These are phyloP conservation scores for Fraxinus americana DNA, from an alignment of 257 asterid genomes.

Conservation along the genomic window DNA sequence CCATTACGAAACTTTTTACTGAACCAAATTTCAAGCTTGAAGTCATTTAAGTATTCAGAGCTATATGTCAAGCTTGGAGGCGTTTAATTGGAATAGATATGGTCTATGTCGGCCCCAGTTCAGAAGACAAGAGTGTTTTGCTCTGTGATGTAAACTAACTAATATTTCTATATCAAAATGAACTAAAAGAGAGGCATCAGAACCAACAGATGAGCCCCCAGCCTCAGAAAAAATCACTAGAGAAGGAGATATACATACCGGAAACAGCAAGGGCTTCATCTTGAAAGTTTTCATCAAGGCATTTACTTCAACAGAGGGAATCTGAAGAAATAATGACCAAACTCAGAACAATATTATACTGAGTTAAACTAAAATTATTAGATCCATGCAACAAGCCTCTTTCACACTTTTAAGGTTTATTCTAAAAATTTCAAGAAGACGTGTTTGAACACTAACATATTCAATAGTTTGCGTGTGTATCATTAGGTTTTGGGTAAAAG, in stretches of 20 bases:
- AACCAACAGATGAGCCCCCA: slow-evolving; percentile 12
- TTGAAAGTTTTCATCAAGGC: slow-evolving; percentile 96
- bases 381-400: not conserved
- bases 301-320: slow-evolving; percentile 97
- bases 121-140: not conserved
- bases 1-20: not conserved
- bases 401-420: slow-evolving; percentile 6
- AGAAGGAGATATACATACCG: slow-evolving; percentile 57
- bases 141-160: slow-evolving; percentile 2
- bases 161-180: slow-evolving; percentile 17
- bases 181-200: slow-evolving; percentile 21
- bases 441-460: not conserved
- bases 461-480: not conserved
- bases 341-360: slow-evolving; percentile 17
- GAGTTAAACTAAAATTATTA: slow-evolving; percentile 8
- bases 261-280: slow-evolving; percentile 92
- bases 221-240: slow-evolving; percentile 19
- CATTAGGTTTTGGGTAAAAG: not conserved
- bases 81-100: not conserved
- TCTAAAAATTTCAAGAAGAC: not conserved
- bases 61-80: slow-evolving; percentile 7
- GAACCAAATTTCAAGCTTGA: not conserved
- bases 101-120: not conserved
- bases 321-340: slow-evolving; percentile 53
- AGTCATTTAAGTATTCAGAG: slow-evolving; percentile 20